phyloP scores from a whole-genome alignment of 2,329 filamentous ascomycete species.

The Curvularia hawaiiensis region DNA sequence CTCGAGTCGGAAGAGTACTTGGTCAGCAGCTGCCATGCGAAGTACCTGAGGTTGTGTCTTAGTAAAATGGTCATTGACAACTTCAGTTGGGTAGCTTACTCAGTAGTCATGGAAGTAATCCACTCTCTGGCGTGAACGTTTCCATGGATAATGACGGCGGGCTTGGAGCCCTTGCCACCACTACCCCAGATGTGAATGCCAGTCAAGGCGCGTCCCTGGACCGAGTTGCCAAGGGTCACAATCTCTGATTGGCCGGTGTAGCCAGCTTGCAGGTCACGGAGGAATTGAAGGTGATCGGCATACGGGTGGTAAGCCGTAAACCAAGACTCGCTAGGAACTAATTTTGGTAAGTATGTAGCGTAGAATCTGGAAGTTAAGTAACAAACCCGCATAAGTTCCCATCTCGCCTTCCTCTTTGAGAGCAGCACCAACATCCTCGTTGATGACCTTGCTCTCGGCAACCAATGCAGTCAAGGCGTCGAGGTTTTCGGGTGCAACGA shows the following conservation, averaged over 20 bases:
- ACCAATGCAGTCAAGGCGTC: conserved; percentile 37
- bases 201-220: conserved; percentile 40
- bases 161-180: conserved; percentile 45
- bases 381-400: conserved; percentile 34
- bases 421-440: conserved; percentile 43
- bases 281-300: conserved; percentile 42
- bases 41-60: conserved; percentile 24
- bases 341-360: conserved; percentile 4
- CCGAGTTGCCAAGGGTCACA: conserved; percentile 39
- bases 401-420: conserved; percentile 40
- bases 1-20: conserved; percentile 40
- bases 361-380: not conserved
- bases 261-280: conserved; percentile 41
- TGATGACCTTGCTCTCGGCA: conserved; percentile 35
- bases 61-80: not conserved
- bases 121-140: conserved; percentile 46
- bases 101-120: conserved; percentile 42
- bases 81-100: conserved; percentile 13
- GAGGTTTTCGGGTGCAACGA: conserved; percentile 43
- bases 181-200: conserved; percentile 48
- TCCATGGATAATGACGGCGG: conserved; percentile 42
- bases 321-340: conserved; percentile 43
- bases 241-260: conserved; percentile 43
- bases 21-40: conserved; percentile 44
- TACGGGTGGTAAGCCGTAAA: conserved; percentile 47